Percentiles rank a stretch among this genome's conserved stretches.
Evolutionary conservation across 148 eudicot genomes (phyloP).

Genomic region (Drosera capensis): DNA sequence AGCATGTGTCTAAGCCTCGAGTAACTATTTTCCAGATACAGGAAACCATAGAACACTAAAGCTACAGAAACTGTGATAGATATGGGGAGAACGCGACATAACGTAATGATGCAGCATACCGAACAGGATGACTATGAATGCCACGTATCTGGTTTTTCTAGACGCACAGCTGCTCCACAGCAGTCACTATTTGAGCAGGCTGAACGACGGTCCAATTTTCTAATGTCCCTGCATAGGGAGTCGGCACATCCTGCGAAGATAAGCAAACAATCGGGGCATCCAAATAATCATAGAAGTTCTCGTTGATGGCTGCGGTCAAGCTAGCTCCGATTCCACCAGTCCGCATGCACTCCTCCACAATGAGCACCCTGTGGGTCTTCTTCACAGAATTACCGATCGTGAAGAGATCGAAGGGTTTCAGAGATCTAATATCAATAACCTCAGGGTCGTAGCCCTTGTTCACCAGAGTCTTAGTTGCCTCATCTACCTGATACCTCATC

Average conservation of each 20-base stretch:
- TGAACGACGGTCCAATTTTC: slow-evolving; percentile 76
- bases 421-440: slow-evolving; percentile 75
- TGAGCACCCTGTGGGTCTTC: slow-evolving; percentile 76
- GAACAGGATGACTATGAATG: too few species aligned
- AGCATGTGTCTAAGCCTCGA: too few species aligned
- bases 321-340: slow-evolving; percentile 92
- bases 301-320: slow-evolving; percentile 76
- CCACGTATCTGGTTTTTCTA: slow-evolving; percentile 5
- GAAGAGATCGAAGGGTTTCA: slow-evolving; percentile 75
- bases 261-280: slow-evolving; percentile 71
- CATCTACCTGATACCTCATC: slow-evolving; percentile 89
- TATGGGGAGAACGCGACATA: too few species aligned
- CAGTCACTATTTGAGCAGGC: slow-evolving; percentile 70
- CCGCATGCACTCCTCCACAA: slow-evolving; percentile 90
- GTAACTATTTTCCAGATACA: too few species aligned
- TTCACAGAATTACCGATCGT: slow-evolving; percentile 77
- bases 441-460: slow-evolving; percentile 85
- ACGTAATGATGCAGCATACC: too few species aligned
- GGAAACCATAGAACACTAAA: too few species aligned
- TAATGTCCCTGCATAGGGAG: slow-evolving; percentile 79
- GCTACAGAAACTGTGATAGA: too few species aligned
- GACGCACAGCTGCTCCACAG: slow-evolving; percentile 72
- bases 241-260: slow-evolving; percentile 91
- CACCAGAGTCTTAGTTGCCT: slow-evolving; percentile 71
- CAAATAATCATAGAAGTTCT: slow-evolving; percentile 74